These are phyloP conservation scores for Boletus edulis DNA, from an alignment of 768 basidiomycete species.

Conservation along the genomic window DNA sequence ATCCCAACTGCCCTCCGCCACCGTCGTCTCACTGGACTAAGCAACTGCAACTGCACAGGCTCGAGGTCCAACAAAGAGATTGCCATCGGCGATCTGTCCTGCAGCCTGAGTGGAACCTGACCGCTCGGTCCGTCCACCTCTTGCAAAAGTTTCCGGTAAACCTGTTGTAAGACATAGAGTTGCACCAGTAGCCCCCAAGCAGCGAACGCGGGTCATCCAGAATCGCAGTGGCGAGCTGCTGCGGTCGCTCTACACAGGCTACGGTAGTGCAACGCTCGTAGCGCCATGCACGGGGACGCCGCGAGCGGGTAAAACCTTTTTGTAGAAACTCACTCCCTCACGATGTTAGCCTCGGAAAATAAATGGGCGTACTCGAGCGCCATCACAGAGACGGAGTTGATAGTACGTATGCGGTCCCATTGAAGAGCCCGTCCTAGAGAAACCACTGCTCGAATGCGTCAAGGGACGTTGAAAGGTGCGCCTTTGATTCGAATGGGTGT, in stretches of 20 bases:
- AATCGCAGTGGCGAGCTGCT: conserved; percentile 25
- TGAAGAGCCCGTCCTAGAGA: conserved; percentile 39
- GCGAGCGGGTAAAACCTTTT: conserved; percentile 52
- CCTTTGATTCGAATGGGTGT: conserved; percentile 3
- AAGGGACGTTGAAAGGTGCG: conserved; percentile 33
- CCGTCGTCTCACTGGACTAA: too few species aligned
- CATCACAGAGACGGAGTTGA: conserved; percentile 26
- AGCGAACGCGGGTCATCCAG: conserved; percentile 37
- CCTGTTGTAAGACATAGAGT: too few species aligned
- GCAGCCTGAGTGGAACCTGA: too few species aligned
- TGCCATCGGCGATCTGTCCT: too few species aligned
- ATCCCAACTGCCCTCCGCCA: too few species aligned
- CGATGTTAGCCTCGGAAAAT: conserved; percentile 36
- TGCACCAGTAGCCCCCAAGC: too few species aligned
- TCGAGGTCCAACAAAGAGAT: too few species aligned
- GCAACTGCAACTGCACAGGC: too few species aligned
- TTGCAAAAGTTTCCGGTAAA: too few species aligned
- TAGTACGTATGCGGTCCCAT: conserved; percentile 45
- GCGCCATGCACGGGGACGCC: conserved; percentile 35
- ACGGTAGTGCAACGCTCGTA: conserved; percentile 10
- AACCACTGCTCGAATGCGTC: conserved; percentile 40
- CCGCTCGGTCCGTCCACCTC: too few species aligned
- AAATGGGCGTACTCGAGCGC: conserved; percentile 17
- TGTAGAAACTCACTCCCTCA: conserved; percentile 44
- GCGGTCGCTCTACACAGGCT: conserved; percentile 35